Evolutionary conservation across 352 stramenopile species (phyloP).

Genomic region (Thalassiosira mediterranea): DNA sequence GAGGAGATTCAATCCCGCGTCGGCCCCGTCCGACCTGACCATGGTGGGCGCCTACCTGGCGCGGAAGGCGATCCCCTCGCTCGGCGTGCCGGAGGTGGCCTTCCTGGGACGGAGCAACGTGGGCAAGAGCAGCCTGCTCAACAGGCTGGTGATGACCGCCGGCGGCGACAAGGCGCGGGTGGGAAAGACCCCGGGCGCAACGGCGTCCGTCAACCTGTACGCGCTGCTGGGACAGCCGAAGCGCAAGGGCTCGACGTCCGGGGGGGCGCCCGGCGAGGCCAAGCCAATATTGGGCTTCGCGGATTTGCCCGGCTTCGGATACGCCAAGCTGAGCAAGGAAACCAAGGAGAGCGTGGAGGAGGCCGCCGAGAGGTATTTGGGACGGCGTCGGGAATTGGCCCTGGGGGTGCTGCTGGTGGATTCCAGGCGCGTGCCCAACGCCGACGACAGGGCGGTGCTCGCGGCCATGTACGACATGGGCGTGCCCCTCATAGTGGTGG

Average conservation of each 20-base stretch:
- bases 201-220: constrained; percentile 80
- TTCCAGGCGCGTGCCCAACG: constrained; percentile 63
- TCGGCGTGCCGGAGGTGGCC: constrained; percentile 78
- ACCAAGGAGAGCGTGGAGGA: constrained; percentile 69
- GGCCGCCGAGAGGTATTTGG: constrained; percentile 77
- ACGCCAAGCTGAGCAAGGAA: constrained; percentile 79
- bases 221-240: constrained; percentile 49
- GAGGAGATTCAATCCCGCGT: constrained; percentile 68
- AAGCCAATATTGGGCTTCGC: constrained; percentile 72
- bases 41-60: constrained; percentile 70
- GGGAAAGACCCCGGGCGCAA: constrained; percentile 81
- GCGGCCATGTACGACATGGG: constrained; percentile 81
- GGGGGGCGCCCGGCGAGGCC: neutral
- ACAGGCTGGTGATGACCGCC: constrained; percentile 54
- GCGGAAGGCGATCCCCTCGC: constrained; percentile 53
- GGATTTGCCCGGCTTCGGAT: constrained; percentile 83
- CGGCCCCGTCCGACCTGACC: constrained; percentile 35
- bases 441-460: constrained; percentile 77
- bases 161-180: constrained; percentile 58
- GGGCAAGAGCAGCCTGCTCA: constrained; percentile 82
- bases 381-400: constrained; percentile 66
- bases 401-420: constrained; percentile 81
- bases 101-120: constrained; percentile 85
- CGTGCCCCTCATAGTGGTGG: constrained; percentile 76
- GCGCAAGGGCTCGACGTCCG: neutral